Evolutionary conservation across 2,329 filamentous ascomycete species (phyloP), one percentile per base, ranked within the genome.

Genomic region (Arthrobotrys megalospora): DNA sequence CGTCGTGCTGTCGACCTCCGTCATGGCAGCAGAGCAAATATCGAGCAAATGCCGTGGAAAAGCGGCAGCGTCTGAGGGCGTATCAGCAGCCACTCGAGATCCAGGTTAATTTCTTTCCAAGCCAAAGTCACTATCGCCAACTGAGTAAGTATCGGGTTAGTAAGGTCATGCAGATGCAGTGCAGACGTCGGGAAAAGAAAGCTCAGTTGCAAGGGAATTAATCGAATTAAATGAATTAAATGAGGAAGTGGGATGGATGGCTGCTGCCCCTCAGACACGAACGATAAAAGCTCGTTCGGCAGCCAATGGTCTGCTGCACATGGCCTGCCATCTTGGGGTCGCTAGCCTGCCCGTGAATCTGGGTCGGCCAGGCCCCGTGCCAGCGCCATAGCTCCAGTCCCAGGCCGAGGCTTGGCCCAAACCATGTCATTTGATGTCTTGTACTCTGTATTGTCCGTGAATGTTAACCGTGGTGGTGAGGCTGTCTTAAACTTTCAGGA

Each of bases 301-400:
- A 65, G 66, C 72, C 72, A 77, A 77, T 77, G 34, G 66, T 48
- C 72, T 43, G 58, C 60, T 52, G 72, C 72, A 77, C 72, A 75
- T 75, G 70, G 62, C 43, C 70, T 50, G 50, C 62, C 52, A 19
- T 43, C 50, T 45, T 58, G 12, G 47, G 28, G n/a, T 55, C 24
- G 52, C 67, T 47, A 64, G 41, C 41, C 41, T 12, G 41, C 69
- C 38, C 68, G 45, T 48, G 48, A 53, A 52, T 41, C 64, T 50
- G 47, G 47, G 45, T 50, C 64, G 48, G 47, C 32, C 48, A 38
- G 28, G 41, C 47, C 66, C 50, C 36, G 50, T 28, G 48, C 48
- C 48, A 67, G 48, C 21, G 12, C 36, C 8, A 38, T 38, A 38
- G 43, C n/a, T n/a, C 43, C 43, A n/a, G 43, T 45, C 12, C 45